Evolutionary conservation across 2,329 filamentous ascomycete genomes (phyloP), one percentile per base, ranked within the genome.

Genomic region (Cucurbitaria berberidis): DNA sequence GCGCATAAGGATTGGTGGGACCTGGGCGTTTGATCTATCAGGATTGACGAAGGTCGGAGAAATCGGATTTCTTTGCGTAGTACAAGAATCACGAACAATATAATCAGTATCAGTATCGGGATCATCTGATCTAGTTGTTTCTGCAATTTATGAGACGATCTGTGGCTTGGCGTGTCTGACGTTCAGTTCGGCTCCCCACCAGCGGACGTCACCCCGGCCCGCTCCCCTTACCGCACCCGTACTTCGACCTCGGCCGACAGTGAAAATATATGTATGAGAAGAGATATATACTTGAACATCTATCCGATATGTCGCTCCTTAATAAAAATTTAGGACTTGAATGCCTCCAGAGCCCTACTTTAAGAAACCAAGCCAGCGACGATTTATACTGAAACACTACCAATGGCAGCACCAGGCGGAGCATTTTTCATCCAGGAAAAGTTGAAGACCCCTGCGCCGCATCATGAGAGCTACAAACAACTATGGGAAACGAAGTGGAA

Each of bases 401-500:
- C n/a, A n/a, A 79, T 79, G 77, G 76, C 77, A 27, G 74, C 74
- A 34, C 75, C 75, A 32, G 68, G 70, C 19, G 72, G 72, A 6
- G 68, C 74, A 45, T 81, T 73, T 66, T 80, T 79, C 63, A 78
- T 82, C n/a, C 75, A 81, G 52, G 74, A 79, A 13, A 77, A 78
- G 35, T 57, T 82, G 26, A 66, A 70, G 24, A 74, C 66, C 18
- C 69, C 69, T 11, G 79, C 79, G 5, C 57, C 68, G 26, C 80
- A 81, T 57, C 80, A 82, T 58, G 77, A 80, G 57, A 77, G 70
- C 52, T 81, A 74, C 59, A 65, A 76, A 55, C 70, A 78, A 59
- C 67, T 81, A 24, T 92, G 89, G 89, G 86, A 90, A 75, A 89
- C 86, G 6, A 90, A 90, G 74, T 92, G 89, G 89, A 86, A 86